Base-by-base conservation (phyloP, 2,329 filamentous ascomycete species). In the Monosporascus sp. region DNA sequence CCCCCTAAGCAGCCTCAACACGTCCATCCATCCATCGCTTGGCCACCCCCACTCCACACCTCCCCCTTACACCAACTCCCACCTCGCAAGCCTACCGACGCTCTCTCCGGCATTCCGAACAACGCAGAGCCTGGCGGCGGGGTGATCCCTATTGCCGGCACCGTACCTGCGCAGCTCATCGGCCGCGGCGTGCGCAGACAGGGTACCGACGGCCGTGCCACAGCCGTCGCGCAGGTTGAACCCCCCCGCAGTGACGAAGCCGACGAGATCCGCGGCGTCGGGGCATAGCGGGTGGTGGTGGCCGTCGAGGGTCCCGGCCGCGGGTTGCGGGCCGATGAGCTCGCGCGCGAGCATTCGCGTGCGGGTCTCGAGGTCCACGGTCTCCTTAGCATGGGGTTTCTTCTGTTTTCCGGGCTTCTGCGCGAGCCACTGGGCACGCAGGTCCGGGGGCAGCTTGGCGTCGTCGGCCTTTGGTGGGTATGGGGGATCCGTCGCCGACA, bases 231-330 rank as follows among this genome's bases (percentile, higher is more conserved):
- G 81, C 2, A 97, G 79, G 62, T 87, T 91, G 67, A 87, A 96
- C 49, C 89, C 86, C 0, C 93, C 94, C 1, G 87, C 88, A 2
- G 91, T 97, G 24, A 97, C 85, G 67, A 96, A 99, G 0, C 94
- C 94, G 49, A 97, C 82, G 14, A 97, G 76, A 66, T 97, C 89
- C 22, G 81, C 76, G 56, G 84, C 84, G 9, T 78, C 76, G 0
- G 93, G 93, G n/a, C 91, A 83, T 0, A 84, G 65, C 1, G 86
- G 86, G 60, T 89, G 65, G 1, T 86, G 85, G 60, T 89, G 83
- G 0, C 75, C 74, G 24, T 70, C 65, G 70, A 78, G 66, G 56
- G 71, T 68, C 49, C 60, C 65, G 31, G 31, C 31, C 9, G 31
- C 31, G 31, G 31, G 31, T 14, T 14, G 31, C 51, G 66, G 7